These are phyloP conservation scores for Sphaceloma murrayae DNA, from an alignment of 2,329 filamentous ascomycete species.

Conservation along the genomic window DNA sequence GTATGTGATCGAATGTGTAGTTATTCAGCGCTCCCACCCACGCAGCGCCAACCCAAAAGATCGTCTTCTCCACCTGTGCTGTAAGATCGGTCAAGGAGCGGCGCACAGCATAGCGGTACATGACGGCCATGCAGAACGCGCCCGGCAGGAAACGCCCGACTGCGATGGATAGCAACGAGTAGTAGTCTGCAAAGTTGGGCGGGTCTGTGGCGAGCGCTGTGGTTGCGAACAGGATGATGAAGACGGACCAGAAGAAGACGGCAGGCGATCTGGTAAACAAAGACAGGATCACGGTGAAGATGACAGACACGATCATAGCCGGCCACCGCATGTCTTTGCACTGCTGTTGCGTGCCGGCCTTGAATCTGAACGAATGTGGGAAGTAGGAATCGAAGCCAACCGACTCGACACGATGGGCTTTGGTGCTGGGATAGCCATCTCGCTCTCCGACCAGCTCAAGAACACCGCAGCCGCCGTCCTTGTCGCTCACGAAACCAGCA, in stretches of 20 bases:
- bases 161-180: slow-evolving; percentile 65
- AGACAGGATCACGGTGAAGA: slow-evolving; percentile 67
- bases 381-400: slow-evolving; percentile 79
- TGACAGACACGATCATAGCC: slow-evolving; percentile 68
- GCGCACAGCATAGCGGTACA: slow-evolving; percentile 73
- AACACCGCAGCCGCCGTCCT: slow-evolving; percentile 71
- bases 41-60: slow-evolving; percentile 80
- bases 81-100: slow-evolving; percentile 62
- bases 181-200: slow-evolving; percentile 57
- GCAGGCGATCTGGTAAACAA: slow-evolving; percentile 70
- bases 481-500: slow-evolving; percentile 63
- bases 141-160: slow-evolving; percentile 78
- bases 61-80: slow-evolving; percentile 79
- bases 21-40: slow-evolving; percentile 92
- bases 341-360: slow-evolving; percentile 53
- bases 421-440: slow-evolving; percentile 52
- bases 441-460: slow-evolving; percentile 62
- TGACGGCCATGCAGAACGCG: slow-evolving; percentile 75
- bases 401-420: slow-evolving; percentile 65
- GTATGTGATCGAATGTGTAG: slow-evolving; percentile 90
- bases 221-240: slow-evolving; percentile 77
- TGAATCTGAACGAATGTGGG: slow-evolving; percentile 74
- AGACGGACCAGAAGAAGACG: slow-evolving; percentile 77
- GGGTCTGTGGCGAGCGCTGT: slow-evolving; percentile 85
- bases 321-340: slow-evolving; percentile 76